phyloP scores from a whole-genome alignment of 176 grass and related monocot genomes.

The Lolium perenne region DNA sequence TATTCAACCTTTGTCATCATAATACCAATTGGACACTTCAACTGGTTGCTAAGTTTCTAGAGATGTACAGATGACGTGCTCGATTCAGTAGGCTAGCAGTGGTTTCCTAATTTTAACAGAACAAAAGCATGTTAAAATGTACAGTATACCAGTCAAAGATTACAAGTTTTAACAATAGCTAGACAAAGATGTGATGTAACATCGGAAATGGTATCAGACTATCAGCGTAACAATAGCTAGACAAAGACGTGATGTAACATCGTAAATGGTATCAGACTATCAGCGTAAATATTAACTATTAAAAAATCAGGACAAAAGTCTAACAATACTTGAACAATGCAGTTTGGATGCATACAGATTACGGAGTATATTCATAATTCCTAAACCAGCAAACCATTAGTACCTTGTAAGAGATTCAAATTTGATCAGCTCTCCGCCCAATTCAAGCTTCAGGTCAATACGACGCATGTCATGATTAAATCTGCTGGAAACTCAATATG shows the following conservation, averaged over 20 bases:
- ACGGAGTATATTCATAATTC: neutral
- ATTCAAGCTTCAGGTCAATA: conserved; percentile 33
- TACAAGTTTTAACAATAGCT: conserved; percentile 6
- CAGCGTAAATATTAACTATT: neutral
- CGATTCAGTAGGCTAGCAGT: conserved; percentile 16
- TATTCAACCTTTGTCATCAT: neutral
- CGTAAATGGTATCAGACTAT: neutral
- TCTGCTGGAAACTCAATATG: conserved; percentile 4
- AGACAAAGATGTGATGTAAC: neutral
- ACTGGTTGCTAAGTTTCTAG: conserved; percentile 4
- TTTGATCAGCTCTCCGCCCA: neutral
- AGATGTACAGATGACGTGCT: neutral
- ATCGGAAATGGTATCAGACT: neutral
- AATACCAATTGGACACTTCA: neutral
- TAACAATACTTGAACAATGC: neutral
- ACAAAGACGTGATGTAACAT: conserved; percentile 5
- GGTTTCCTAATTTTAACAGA: neutral
- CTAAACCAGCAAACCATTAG: conserved; percentile 26
- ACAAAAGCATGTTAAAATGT: neutral
- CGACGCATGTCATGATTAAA: conserved; percentile 18
- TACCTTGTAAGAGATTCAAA: conserved; percentile 33
- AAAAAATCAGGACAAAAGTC: neutral
- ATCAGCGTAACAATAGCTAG: neutral
- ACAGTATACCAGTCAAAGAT: neutral
- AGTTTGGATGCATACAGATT: neutral